Percentiles rank a stretch among this genome's conserved stretches.
These are phyloP conservation scores for Ampelomyces quisqualis DNA, from an alignment of 2,329 filamentous ascomycete species.

Conservation along the genomic window DNA sequence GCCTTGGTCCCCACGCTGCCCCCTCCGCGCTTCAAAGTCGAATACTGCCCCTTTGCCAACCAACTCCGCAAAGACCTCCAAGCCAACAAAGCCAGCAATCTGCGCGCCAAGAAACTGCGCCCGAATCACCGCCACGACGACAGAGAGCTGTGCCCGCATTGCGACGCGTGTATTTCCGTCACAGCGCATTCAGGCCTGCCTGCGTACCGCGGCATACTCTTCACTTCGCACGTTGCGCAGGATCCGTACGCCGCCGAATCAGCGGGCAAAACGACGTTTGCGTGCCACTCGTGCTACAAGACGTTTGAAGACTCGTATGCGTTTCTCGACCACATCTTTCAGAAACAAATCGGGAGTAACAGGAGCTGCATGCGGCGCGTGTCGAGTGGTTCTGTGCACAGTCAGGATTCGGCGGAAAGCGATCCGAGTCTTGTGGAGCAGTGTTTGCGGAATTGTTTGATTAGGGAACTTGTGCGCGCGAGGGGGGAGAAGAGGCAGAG, in stretches of 20 bases:
- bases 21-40: conserved; percentile 38
- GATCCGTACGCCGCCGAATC: conserved; percentile 5
- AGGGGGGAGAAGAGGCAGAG: conserved; percentile 19
- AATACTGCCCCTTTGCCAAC: conserved; percentile 36
- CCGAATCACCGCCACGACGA: conserved; percentile 37
- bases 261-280: conserved; percentile 32
- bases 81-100: conserved; percentile 15
- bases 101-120: conserved; percentile 30
- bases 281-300: conserved; percentile 41
- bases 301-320: conserved; percentile 39
- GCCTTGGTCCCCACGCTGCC: conserved; percentile 26
- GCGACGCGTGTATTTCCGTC: conserved; percentile 33
- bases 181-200: conserved; percentile 37
- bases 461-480: conserved; percentile 30
- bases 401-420: conserved; percentile 17
- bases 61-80: conserved; percentile 31
- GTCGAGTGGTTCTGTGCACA: too few relatives aligned
- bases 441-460: conserved; percentile 36
- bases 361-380: conserved; percentile 33
- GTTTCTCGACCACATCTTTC: conserved; percentile 40
- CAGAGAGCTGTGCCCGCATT: conserved; percentile 37
- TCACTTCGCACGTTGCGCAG: conserved; percentile 30
- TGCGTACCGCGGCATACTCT: conserved; percentile 32
- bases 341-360: conserved; percentile 38
- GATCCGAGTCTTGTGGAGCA: conserved; percentile 32